phyloP scores from a whole-genome alignment of 192 early-diverging fungal genomes.

The Entomortierella parvispora region DNA sequence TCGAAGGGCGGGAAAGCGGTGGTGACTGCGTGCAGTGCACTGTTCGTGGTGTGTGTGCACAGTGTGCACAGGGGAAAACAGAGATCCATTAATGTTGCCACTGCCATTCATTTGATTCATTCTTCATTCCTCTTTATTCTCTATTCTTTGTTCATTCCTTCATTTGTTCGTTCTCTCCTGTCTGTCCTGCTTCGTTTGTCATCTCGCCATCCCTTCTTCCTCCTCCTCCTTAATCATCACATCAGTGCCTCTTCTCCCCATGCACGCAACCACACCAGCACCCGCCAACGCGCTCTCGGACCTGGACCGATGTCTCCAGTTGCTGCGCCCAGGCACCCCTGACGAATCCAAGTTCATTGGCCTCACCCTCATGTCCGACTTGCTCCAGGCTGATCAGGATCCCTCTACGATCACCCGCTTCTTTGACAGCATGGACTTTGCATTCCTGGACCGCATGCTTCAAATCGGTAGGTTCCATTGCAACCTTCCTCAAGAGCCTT shows the following conservation, averaged over 20 bases:
- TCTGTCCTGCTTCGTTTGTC: not conserved
- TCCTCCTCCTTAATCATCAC: not conserved
- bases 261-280: not conserved
- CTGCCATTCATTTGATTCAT: too few relatives aligned
- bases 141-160: too few relatives aligned
- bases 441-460: slow-evolving; percentile 42
- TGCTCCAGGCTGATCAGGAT: slow-evolving; percentile 21
- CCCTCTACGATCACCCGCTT: slow-evolving; percentile 23
- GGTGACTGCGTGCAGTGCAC: too few relatives aligned
- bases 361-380: slow-evolving; percentile 33
- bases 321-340: slow-evolving; percentile 23
- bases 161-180: too few relatives aligned
- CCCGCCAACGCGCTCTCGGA: not conserved
- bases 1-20: too few relatives aligned
- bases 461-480: slow-evolving; percentile 13
- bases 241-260: not conserved
- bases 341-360: slow-evolving; percentile 50
- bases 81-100: too few relatives aligned
- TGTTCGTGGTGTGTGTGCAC: too few relatives aligned
- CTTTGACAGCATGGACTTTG: slow-evolving; percentile 45
- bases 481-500: not conserved
- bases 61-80: too few relatives aligned
- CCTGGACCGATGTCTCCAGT: slow-evolving; percentile 19
- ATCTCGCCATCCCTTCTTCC: not conserved
- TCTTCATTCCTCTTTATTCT: too few relatives aligned